Evolutionary conservation across 139 green algal species (phyloP), one percentile per base, ranked within the genome.

Genomic region (Coccomyxa sp.): DNA sequence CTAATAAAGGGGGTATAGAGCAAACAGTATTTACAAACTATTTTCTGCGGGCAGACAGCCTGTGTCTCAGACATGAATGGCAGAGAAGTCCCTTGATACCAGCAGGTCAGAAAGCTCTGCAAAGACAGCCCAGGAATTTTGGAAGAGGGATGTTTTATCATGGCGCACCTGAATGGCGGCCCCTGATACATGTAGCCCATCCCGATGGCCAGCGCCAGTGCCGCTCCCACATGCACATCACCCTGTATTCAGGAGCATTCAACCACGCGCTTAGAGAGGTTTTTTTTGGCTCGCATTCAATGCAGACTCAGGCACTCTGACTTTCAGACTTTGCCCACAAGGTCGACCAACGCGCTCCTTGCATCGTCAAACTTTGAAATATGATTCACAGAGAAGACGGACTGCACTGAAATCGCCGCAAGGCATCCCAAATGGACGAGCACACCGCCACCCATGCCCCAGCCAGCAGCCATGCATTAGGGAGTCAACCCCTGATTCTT

Each of bases 131-230:
- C n/a, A 25, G 67, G n/a, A 51, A 7, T 3, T 7, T 51, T 51
- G 38, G 38, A 51, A 7, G 38, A 51, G 3, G 38, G 38, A 7
- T 51, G n/a, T n/a, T n/a, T n/a, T n/a, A 51, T 51, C 7, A 51
- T 51, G 38, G 38, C 7, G 38, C 45, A 94, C 89, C 96, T 91
- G 90, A 99, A 99, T 10, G 97, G 97, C 16, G 97, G 97, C 7
- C 96, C 97, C 86, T 99, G 97, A 88, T 99, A 99, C 13, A 99
- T 79, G 82, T 99, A 98, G 32, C 97, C 97, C 81, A 92, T 95
- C 12, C 82, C 88, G 23, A 99, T 95, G 0, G 96, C 91, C 0
- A 87, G 85, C 0, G 87, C 90, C 51, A 99, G 91, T 89, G 97
- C 89, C 38, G 51, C 83, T 32, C 78, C 51, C 7, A 84, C 78